Percentiles rank a stretch among this genome's conserved stretches.
Conservation (phyloP, 257 asterid species). For the Solanum bulbocastanum region DNA sequence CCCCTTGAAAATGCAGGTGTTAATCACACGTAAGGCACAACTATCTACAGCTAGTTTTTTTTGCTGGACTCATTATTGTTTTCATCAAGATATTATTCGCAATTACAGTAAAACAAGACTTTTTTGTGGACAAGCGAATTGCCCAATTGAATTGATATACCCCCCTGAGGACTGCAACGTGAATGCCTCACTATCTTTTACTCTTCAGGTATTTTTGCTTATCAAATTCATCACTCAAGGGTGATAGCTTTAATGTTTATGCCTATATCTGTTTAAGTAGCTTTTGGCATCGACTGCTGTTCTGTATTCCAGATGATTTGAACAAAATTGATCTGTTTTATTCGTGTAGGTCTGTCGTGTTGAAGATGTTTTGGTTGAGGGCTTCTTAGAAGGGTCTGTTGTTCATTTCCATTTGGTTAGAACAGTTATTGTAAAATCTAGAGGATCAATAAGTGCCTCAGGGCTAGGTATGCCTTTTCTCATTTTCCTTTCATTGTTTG, state of each 20-base stretch:
- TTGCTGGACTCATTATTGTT: background rate
- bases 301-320: constrained; percentile 2
- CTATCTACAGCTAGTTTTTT: background rate
- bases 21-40: constrained; percentile 36
- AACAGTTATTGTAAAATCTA: constrained; percentile 44
- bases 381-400: constrained; percentile 67
- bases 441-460: constrained; percentile 77
- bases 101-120: constrained; percentile 42
- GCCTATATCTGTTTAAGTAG: constrained; percentile 13
- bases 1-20: constrained; percentile 53
- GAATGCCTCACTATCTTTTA: constrained; percentile 69
- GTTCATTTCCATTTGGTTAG: constrained; percentile 84
- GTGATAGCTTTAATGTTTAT: constrained; percentile 27
- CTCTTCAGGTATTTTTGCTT: constrained; percentile 66
- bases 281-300: background rate
- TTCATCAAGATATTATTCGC: background rate
- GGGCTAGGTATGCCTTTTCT: constrained; percentile 49
- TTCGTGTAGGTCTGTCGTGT: constrained; percentile 77
- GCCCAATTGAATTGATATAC: constrained; percentile 69
- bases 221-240: constrained; percentile 28
- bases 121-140: constrained; percentile 34
- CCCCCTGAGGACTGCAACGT: constrained; percentile 95
- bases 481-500: background rate
- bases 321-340: background rate
- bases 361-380: constrained; percentile 65